These are phyloP conservation scores for Coprinopsis strossmayeri DNA, from an alignment of 768 basidiomycete species.

Conservation along the genomic window DNA sequence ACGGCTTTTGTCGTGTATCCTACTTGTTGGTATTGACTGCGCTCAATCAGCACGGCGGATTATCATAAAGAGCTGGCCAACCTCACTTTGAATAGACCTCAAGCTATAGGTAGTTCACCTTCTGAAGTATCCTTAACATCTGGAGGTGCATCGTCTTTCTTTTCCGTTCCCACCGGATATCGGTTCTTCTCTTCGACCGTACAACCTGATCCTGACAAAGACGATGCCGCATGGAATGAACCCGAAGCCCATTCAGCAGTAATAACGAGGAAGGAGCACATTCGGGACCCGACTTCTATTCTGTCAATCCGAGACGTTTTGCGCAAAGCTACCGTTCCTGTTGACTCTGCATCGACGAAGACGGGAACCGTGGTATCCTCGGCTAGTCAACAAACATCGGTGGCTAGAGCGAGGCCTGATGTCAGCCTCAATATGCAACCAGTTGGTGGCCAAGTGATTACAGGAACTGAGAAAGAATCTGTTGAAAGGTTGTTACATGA, in stretches of 20 bases:
- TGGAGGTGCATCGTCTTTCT: constrained; percentile 38
- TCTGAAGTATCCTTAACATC: constrained; percentile 16
- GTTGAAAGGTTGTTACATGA: constrained; percentile 36
- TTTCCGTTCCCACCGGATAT: constrained; percentile 40
- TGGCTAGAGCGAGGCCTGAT: constrained; percentile 46
- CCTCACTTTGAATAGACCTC: constrained; percentile 26
- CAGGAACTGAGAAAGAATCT: constrained; percentile 25
- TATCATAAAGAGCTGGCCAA: constrained; percentile 45
- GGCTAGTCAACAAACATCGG: background rate
- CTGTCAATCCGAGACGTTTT: constrained; percentile 58
- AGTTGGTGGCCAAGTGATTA: constrained; percentile 39
- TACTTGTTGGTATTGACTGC: constrained; percentile 8
- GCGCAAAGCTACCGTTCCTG: constrained; percentile 39
- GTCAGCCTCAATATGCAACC: constrained; percentile 45
- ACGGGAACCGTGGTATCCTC: constrained; percentile 10
- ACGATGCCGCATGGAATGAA: constrained; percentile 52
- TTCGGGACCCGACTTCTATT: constrained; percentile 50
- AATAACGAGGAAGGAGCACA: constrained; percentile 57
- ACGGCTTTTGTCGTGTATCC: constrained; percentile 1
- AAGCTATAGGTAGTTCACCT: constrained; percentile 17
- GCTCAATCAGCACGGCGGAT: constrained; percentile 43
- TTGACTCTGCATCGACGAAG: constrained; percentile 19
- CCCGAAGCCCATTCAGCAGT: constrained; percentile 55
- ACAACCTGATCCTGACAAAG: constrained; percentile 55
- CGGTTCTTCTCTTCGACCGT: constrained; percentile 39